Percentiles rank a stretch among this genome's conserved stretches.
phyloP scores from a whole-genome alignment of 2,329 filamentous ascomycete genomes.

The Ophioceras dolichostomum region DNA sequence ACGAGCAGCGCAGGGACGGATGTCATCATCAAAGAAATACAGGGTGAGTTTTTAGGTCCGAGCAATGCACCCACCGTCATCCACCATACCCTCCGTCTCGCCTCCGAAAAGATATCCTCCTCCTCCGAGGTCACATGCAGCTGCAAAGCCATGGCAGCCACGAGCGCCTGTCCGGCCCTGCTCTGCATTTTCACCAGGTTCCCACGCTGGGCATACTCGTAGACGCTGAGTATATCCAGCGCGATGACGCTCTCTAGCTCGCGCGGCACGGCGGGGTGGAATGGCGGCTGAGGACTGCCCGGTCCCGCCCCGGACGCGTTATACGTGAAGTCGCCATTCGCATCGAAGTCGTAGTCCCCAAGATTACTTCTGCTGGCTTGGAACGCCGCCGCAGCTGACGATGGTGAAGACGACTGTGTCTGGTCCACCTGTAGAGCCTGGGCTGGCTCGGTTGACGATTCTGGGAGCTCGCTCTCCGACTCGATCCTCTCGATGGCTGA shows the following conservation, averaged over 20 bases:
- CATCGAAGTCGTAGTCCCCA: too few relatives aligned
- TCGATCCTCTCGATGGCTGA: conserved; percentile 34
- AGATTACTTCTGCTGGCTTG: too few relatives aligned
- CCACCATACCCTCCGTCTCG: conserved; percentile 36
- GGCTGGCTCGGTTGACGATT: conserved; percentile 29
- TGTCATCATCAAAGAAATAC: too few relatives aligned
- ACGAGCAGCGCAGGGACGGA: too few relatives aligned
- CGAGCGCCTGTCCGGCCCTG: conserved; percentile 32
- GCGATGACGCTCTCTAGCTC: conserved; percentile 35
- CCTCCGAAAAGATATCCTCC: conserved; percentile 29
- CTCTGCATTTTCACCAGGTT: conserved; percentile 39
- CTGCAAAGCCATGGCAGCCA: conserved; percentile 29
- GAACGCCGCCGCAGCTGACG: conserved; percentile 10
- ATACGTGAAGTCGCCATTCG: conserved; percentile 6
- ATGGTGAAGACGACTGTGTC: not conserved
- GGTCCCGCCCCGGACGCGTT: too few relatives aligned
- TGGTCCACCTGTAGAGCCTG: conserved; percentile 22
- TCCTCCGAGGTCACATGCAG: conserved; percentile 24
- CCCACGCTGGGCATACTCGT: conserved; percentile 39
- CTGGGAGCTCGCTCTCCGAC: conserved; percentile 31
- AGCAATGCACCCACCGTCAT: conserved; percentile 34
- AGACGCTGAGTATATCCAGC: conserved; percentile 33
- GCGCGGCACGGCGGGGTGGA: conserved; percentile 29
- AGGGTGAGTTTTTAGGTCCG: too few relatives aligned
- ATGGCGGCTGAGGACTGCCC: conserved; percentile 26